These are phyloP conservation scores for Rhizopus sp. DNA, from an alignment of 371 early-diverging fungal species.

Conservation along the genomic window DNA sequence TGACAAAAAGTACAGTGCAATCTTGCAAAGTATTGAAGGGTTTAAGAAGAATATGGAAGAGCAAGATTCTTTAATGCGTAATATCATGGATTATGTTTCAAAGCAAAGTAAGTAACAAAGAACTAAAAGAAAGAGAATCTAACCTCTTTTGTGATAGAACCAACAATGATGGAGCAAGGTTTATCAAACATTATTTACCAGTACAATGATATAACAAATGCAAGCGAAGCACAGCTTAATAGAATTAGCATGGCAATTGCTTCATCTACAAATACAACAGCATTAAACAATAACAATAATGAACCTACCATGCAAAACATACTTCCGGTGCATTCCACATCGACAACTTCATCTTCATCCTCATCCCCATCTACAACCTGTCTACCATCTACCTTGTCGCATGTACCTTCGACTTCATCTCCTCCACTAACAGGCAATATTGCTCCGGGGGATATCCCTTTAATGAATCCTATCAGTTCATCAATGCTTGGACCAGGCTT, in stretches of 20 bases:
- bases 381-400: not conserved
- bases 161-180: constrained; percentile 1
- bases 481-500: not conserved
- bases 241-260: not conserved
- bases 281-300: too few species aligned
- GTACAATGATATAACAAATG: constrained; percentile 13
- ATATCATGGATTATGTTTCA: constrained; percentile 16
- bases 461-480: not conserved
- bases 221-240: constrained; percentile 12
- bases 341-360: not conserved
- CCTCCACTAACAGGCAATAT: not conserved
- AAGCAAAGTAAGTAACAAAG: constrained; percentile 11
- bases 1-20: constrained; percentile 25
- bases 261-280: not conserved
- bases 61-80: constrained; percentile 23
- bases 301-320: too few species aligned
- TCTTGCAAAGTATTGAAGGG: constrained; percentile 18
- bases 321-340: not conserved
- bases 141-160: constrained; percentile 2
- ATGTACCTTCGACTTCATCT: not conserved
- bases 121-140: not conserved
- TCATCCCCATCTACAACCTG: not conserved
- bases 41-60: constrained; percentile 26
- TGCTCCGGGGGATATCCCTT: too few species aligned
- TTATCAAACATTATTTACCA: constrained; percentile 7